Conservation (phyloP, 306 rosid species). For the Argentina anserina region DNA sequence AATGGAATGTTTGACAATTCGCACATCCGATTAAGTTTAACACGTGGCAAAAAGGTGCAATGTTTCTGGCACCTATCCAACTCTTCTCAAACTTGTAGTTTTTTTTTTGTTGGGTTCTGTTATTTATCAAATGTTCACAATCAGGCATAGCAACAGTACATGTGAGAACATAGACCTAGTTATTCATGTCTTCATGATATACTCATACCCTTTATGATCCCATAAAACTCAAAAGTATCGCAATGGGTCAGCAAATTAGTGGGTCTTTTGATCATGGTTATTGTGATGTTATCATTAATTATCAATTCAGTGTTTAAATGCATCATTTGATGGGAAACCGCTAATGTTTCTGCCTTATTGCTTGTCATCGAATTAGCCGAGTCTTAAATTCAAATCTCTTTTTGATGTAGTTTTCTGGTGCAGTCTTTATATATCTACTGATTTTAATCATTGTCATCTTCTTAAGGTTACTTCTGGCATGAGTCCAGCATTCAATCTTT, state of each 20-base stretch:
- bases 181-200: not conserved
- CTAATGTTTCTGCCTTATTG: not conserved
- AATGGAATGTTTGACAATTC: constrained; percentile 82
- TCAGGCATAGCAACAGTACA: not conserved
- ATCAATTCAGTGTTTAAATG: not conserved
- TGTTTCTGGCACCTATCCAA: not conserved
- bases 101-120: not conserved
- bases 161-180: not conserved
- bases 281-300: not conserved
- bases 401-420: not conserved
- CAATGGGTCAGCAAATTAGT: not conserved
- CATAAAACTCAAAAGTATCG: not conserved
- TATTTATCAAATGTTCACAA: not conserved
- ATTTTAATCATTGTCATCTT: constrained; percentile 6
- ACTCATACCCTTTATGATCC: not conserved
- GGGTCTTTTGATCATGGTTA: not conserved
- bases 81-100: not conserved
- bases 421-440: not conserved
- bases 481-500: constrained; percentile 77
- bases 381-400: not conserved
- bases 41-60: constrained; percentile 77
- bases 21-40: constrained; percentile 74
- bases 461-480: constrained; percentile 86
- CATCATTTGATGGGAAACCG: not conserved
- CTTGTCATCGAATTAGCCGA: not conserved